Percentiles rank a stretch among this genome's conserved stretches.
Conservation (phyloP, 345 rosid species). For the Eucalyptus regnans region DNA sequence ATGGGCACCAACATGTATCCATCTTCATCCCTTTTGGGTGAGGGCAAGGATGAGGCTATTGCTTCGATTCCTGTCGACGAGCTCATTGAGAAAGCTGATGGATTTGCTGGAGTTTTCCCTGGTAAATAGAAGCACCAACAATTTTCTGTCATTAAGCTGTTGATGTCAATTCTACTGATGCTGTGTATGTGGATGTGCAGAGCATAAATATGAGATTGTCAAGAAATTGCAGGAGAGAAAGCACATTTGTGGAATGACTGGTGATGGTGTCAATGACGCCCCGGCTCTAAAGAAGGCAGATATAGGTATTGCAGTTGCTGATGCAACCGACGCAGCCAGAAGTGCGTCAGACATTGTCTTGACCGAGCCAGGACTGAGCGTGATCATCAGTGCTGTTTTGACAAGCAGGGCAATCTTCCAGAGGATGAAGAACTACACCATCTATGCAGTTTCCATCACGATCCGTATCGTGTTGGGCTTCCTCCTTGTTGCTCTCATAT, state of each 20-base stretch:
- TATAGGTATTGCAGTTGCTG: constrained; percentile 76
- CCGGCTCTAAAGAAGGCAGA: constrained; percentile 79
- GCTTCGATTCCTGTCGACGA: constrained; percentile 51
- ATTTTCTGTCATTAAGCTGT: not conserved
- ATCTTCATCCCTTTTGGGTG: constrained; percentile 57
- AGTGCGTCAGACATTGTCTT: constrained; percentile 74
- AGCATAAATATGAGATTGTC: constrained; percentile 76
- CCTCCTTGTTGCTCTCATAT: constrained; percentile 59
- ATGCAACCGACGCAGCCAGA: constrained; percentile 81
- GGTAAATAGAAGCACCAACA: constrained; percentile 18
- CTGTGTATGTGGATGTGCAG: constrained; percentile 5
- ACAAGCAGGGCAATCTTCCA: constrained; percentile 85
- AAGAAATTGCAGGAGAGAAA: constrained; percentile 66
- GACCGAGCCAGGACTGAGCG: constrained; percentile 76
- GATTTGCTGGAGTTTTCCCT: constrained; percentile 85
- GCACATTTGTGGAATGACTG: constrained; percentile 83
- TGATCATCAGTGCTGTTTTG: constrained; percentile 60
- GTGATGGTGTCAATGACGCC: constrained; percentile 85
- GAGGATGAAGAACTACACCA: constrained; percentile 92
- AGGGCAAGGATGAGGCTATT: constrained; percentile 39
- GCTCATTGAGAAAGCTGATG: constrained; percentile 77
- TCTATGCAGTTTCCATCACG: constrained; percentile 79
- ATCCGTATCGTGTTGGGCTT: constrained; percentile 78
- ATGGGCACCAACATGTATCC: constrained; percentile 92
- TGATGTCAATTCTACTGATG: not conserved